Evolutionary conservation across 2,329 filamentous ascomycete genomes (phyloP).

Genomic region (Aspergillus brasiliensis): DNA sequence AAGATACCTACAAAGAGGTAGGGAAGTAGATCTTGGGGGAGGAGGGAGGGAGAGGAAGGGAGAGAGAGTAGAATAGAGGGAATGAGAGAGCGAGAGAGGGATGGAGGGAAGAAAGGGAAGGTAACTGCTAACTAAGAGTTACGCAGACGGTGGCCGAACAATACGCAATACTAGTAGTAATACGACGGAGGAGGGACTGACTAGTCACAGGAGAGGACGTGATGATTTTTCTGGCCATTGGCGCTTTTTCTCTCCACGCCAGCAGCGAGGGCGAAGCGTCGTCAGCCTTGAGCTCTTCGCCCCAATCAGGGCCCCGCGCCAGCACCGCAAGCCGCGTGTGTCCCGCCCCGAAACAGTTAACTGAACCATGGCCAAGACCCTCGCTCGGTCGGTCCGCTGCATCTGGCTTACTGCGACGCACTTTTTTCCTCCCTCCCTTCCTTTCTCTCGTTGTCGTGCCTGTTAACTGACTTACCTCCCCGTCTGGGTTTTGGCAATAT

Average conservation of each 20-base stretch:
- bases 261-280: slow-evolving; percentile 34
- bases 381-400: slow-evolving; percentile 16
- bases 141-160: not conserved
- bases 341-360: slow-evolving; percentile 31
- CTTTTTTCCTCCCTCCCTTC: too few species aligned
- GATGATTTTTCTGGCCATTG: slow-evolving; percentile 15
- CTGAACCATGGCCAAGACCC: slow-evolving; percentile 33
- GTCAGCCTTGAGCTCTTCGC: slow-evolving; percentile 36
- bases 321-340: slow-evolving; percentile 40
- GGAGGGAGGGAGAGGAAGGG: not conserved
- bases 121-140: not conserved
- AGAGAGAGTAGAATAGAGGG: slow-evolving; percentile 15
- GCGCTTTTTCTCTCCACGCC: slow-evolving; percentile 20
- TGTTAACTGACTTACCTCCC: not conserved
- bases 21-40: not conserved
- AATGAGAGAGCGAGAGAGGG: slow-evolving; percentile 4
- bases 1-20: not conserved
- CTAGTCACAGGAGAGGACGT: slow-evolving; percentile 12
- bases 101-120: not conserved
- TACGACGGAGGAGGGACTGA: slow-evolving; percentile 17
- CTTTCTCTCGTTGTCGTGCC: not conserved
- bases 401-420: not conserved
- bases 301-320: slow-evolving; percentile 39
- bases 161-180: slow-evolving; percentile 2
- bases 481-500: not conserved